Base-by-base conservation (phyloP, 1,284 basidiomycete genomes). In the Rhodotorula mucilaginosa region DNA sequence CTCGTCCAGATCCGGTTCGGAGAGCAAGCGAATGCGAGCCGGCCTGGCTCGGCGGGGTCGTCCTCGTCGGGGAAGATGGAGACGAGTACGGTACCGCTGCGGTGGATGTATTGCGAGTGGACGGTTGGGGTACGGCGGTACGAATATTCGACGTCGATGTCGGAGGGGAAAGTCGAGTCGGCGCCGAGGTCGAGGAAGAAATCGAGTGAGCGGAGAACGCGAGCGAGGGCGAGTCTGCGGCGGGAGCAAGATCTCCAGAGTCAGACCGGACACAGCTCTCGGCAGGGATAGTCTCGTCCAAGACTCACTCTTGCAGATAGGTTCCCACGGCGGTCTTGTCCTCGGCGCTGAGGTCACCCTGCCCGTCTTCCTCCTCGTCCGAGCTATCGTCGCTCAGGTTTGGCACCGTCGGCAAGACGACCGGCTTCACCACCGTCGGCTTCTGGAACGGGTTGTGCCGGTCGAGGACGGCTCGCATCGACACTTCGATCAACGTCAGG, bases 401-500 rank as follows among this genome's bases (percentile, higher is more conserved):
- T 19, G 44, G 52, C 44, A 26, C 46, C 44, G 29, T 72, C 15
- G 76, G 76, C 16, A 63, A 58, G 0, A 77, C 39, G 0, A 65
- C 65, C 8, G 75, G 68, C 2, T 44, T 85, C 2, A 93, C 83
- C 10, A 88, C 85, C 63, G 85, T 85, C 48, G 91, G 92, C 1
- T 90, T 91, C 74, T 96, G 92, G 82, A 93, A 96, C 0, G 91
- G 88, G 79, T 92, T 95, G 76, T 88, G 88, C 44, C 87, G 85
- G 46, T 67, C 68, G 44, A 73, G 69, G 12, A 73, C 69, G 13
- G 66, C 57, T 12, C 73, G 47, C 44, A 69, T 69, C 71, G 92
- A 93, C 0, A 91, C 91, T 80, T 98, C 96, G 61, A 98, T 91
- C 15, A 98, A 87, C 77, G 89, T 92, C 67, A 99, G 84, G 1